A percentile compares a stretch with the other conserved stretches of the same genome.
Evolutionary conservation across 805 yeast species (phyloP).

Genomic region (Monosporozyma servazzii): DNA sequence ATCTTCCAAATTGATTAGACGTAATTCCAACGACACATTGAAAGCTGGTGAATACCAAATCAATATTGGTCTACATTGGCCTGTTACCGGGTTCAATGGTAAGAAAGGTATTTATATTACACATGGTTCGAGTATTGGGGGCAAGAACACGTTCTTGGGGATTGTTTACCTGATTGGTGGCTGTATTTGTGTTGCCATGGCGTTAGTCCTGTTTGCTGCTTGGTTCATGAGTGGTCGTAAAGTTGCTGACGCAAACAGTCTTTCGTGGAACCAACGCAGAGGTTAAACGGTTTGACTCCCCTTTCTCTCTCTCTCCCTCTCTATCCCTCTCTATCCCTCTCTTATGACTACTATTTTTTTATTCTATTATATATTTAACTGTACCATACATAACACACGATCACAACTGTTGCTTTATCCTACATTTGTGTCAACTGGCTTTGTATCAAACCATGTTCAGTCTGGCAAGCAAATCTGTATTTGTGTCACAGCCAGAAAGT

Average conservation of each 20-base stretch:
- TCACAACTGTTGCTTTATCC: background rate
- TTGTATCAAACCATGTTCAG: too few relatives aligned
- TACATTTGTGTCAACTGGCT: background rate
- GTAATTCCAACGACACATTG: constrained; percentile 50
- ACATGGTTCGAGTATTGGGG: constrained; percentile 67
- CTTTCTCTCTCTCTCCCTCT: background rate
- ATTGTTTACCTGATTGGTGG: constrained; percentile 70
- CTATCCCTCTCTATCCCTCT: background rate
- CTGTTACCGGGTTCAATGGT: constrained; percentile 60
- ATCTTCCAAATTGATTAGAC: constrained; percentile 55
- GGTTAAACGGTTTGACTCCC: background rate
- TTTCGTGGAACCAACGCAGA: constrained; percentile 59
- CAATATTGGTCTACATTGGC: constrained; percentile 67
- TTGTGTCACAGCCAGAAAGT: too few relatives aligned
- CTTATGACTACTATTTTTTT: background rate
- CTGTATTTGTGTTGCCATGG: constrained; percentile 53
- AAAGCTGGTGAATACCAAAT: constrained; percentile 54
- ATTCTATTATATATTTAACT: background rate
- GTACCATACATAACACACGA: background rate
- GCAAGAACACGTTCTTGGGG: constrained; percentile 66
- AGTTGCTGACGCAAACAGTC: constrained; percentile 57
- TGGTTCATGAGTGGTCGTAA: constrained; percentile 60
- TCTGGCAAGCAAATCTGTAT: too few relatives aligned
- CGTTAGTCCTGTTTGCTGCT: constrained; percentile 42
- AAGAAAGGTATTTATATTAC: constrained; percentile 57